Base-by-base conservation (phyloP, 2,329 filamentous ascomycete genomes). In the Pleurostoma richardsiae region DNA sequence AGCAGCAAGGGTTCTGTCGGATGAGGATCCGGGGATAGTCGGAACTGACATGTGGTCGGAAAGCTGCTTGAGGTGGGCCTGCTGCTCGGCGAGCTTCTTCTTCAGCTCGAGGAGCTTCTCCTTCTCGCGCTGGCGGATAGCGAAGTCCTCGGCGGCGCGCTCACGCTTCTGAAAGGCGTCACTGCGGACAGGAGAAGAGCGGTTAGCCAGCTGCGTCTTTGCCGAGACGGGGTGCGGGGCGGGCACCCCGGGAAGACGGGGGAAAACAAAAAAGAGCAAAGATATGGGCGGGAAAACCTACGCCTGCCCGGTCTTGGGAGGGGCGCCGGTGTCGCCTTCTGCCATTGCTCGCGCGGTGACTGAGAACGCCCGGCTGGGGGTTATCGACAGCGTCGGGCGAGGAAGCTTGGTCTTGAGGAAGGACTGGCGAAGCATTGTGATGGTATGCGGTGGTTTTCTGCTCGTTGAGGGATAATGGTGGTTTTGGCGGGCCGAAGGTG, bases 81-180 rank as follows among this genome's bases (percentile, higher is more conserved):
- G 82, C 75, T 96, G 90, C 69, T 88, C 83, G 53, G 69, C 62
- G 55, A 96, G 79, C 75, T 82, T 83, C 73, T 79, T 76, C 70
- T 81, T 85, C 59, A 96, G 83, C 65, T 81, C 80, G 44, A 79
- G 59, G 53, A 96, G 85, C 89, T 96, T 96, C 74, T 91, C 84
- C 73, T 83, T 82, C 80, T 97, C 94, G 65, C 90, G 88, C 74
- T 87, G 76, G 61, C 83, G 82, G 72, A 99, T 90, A 71, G 87
- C 88, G 58, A 82, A 81, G 67, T 90, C 85, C 75, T 97, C 94
- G 65, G 74, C 79, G 56, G 92, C 92, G 65, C 85, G 81, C 73
- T 99, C 94, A 59, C 94, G 90, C 73, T 86, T 86, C 73, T 85
- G 89, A 81, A 96, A 99, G 48, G 89, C 83, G 65, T 99, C 92